A percentile compares a stretch with the other conserved stretches of the same genome.
Conservation (phyloP, 176 grass and related monocot species). For the Bromus sterilis region DNA sequence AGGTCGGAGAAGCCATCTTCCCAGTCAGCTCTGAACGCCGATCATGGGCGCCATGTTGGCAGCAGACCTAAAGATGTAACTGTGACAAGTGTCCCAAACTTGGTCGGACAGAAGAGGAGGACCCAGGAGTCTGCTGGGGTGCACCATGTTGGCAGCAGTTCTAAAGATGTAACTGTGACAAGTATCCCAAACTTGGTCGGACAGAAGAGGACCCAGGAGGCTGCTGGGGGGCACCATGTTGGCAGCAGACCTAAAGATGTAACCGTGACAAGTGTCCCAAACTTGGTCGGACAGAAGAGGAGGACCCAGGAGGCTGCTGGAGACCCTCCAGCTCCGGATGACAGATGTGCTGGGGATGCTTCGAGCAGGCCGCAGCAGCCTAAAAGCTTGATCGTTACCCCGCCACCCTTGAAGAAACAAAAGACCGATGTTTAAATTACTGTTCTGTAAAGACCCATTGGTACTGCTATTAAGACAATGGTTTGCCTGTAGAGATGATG, state of each 20-base stretch:
- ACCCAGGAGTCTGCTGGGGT: too few relatives aligned
- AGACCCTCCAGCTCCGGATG: background rate
- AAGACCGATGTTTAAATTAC: constrained; percentile 8
- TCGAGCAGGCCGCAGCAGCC: constrained; percentile 30
- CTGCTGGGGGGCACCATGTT: background rate
- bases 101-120: constrained; percentile 37
- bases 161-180: background rate
- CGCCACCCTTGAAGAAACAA: constrained; percentile 33
- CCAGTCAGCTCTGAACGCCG: background rate
- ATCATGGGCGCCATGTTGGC: background rate
- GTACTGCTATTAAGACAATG: background rate
- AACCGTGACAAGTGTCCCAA: constrained; percentile 6
- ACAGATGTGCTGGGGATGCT: constrained; percentile 3
- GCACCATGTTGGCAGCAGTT: background rate
- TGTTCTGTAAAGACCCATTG: background rate
- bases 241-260: background rate
- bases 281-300: constrained; percentile 39
- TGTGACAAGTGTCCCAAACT: constrained; percentile 12
- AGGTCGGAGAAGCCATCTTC: constrained; percentile 11
- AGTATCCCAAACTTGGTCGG: constrained; percentile 25
- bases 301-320: constrained; percentile 25
- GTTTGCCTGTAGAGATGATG: background rate
- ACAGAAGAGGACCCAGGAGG: constrained; percentile 42
- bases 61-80: background rate
- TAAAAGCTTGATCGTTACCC: constrained; percentile 12